Evolutionary conservation across 306 rosid species (phyloP).

Genomic region (Lithocarpus polystachyus): DNA sequence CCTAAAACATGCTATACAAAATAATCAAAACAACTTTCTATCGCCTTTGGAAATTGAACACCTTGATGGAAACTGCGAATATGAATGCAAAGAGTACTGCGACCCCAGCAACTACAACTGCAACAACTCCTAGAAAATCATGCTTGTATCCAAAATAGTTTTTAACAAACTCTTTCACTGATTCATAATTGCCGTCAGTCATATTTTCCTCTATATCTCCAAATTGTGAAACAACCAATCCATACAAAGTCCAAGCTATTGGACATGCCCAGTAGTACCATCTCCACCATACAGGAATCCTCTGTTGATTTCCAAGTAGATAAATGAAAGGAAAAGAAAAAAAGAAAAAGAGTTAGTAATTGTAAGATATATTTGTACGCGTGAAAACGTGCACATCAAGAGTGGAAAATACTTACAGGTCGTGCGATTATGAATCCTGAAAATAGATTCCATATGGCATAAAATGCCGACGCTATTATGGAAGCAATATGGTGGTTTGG

Average conservation of each 20-base stretch:
- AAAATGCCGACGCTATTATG: conserved; percentile 59
- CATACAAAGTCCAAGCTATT: conserved; percentile 66
- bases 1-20: neutral
- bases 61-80: conserved; percentile 37
- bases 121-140: conserved; percentile 39
- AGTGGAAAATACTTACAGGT: conserved; percentile 41
- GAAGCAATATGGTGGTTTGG: conserved; percentile 73
- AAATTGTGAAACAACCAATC: conserved; percentile 56
- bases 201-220: conserved; percentile 24
- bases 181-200: neutral
- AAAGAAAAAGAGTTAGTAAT: neutral
- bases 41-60: conserved; percentile 40
- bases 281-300: conserved; percentile 81
- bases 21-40: neutral
- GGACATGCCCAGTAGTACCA: conserved; percentile 78
- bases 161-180: conserved; percentile 23
- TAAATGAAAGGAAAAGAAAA: neutral
- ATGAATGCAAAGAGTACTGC: conserved; percentile 28
- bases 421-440: conserved; percentile 68
- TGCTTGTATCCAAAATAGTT: conserved; percentile 31
- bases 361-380: neutral
- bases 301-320: conserved; percentile 27
- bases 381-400: neutral
- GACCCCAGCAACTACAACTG: conserved; percentile 20
- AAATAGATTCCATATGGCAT: conserved; percentile 72